Percentiles rank a stretch among this genome's conserved stretches.
Conservation (phyloP, 1,139 yeast genomes). For the Lodderomyces parapsilosis region DNA sequence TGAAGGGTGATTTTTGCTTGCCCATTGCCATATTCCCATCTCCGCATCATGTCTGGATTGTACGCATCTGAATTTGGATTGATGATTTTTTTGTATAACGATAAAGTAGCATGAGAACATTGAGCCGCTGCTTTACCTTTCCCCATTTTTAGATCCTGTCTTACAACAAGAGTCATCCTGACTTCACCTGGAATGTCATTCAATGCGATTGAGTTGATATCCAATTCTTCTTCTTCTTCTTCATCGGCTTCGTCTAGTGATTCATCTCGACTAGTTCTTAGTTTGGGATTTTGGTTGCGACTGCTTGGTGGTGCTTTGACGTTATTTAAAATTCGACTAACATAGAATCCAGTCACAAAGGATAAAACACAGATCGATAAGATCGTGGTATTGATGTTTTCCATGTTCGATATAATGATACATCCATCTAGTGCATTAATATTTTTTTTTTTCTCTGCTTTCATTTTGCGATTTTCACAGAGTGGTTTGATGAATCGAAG, state of each 20-base stretch:
- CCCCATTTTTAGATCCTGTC: conserved; percentile 88
- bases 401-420: too few species aligned
- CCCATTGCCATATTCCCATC: conserved; percentile 79
- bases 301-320: neutral
- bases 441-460: conserved; percentile 2
- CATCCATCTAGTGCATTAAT: too few species aligned
- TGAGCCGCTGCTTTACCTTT: conserved; percentile 98
- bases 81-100: conserved; percentile 73
- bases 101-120: conserved; percentile 96
- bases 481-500: too few species aligned
- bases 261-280: too few species aligned
- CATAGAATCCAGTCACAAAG: conserved; percentile 27
- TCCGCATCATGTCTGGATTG: conserved; percentile 57
- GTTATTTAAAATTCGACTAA: conserved; percentile 18
- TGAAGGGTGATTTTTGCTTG: conserved; percentile 95
- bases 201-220: conserved; percentile 54
- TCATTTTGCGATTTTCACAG: neutral
- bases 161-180: conserved; percentile 82
- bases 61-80: conserved; percentile 53
- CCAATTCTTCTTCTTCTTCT: conserved; percentile 49
- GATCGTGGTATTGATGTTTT: conserved; percentile 11
- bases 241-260: conserved; percentile 23
- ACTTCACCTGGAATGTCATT: conserved; percentile 75
- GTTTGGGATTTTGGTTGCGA: neutral
- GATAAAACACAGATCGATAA: conserved; percentile 23